Percentiles rank a stretch among this genome's conserved stretches.
These are phyloP conservation scores for Letharia lupina DNA, from an alignment of 495 filamentous ascomycete genomes.

Conservation along the genomic window DNA sequence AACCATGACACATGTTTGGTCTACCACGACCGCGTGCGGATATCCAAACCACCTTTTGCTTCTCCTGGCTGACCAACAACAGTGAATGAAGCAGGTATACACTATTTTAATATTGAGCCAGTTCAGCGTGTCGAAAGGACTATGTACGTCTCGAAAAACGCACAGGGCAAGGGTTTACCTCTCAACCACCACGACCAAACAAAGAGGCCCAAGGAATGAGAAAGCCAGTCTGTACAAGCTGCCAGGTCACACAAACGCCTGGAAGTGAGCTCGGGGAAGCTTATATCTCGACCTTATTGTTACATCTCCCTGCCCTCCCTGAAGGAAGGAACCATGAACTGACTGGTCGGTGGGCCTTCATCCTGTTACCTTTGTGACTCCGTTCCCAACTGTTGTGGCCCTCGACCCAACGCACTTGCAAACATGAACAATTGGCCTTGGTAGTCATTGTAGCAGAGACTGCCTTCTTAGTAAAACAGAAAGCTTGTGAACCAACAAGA, in stretches of 20 bases:
- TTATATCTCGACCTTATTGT: conserved; percentile 10
- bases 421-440: background rate
- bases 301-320: background rate
- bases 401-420: background rate
- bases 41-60: background rate
- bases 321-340: background rate
- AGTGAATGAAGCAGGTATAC: background rate
- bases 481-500: background rate
- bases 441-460: background rate
- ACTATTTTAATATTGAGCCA: background rate
- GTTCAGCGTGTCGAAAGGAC: background rate
- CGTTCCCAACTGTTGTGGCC: background rate
- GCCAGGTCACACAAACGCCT: conserved; percentile 7
- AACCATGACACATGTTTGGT: background rate
- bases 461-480: conserved; percentile 1
- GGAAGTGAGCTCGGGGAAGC: background rate
- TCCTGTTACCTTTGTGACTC: background rate
- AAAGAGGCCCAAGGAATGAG: background rate
- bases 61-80: background rate
- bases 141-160: conserved; percentile 5
- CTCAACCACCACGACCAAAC: background rate
- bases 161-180: background rate
- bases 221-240: conserved; percentile 13
- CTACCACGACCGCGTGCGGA: background rate
- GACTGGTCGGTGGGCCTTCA: background rate